Percentiles rank a stretch among this genome's conserved stretches.
These are phyloP conservation scores for Escovopsis sp. DNA, from an alignment of 2,329 filamentous ascomycete species.

Conservation along the genomic window DNA sequence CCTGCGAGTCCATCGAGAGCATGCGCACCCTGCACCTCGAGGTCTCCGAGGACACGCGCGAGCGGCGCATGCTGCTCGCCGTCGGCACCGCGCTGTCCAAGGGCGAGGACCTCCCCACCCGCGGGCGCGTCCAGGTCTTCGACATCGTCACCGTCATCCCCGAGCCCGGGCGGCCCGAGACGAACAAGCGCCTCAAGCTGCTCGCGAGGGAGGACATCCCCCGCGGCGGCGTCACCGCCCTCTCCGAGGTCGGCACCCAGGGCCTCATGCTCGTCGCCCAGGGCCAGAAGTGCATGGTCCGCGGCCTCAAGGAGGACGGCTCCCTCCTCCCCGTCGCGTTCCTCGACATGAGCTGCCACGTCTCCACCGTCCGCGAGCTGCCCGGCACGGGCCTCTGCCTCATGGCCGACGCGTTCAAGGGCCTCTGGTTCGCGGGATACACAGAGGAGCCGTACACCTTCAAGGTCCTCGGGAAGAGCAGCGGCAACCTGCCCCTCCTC, in stretches of 20 bases:
- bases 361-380: slow-evolving; percentile 72
- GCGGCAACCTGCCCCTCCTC: slow-evolving; percentile 62
- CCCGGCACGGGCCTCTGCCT: slow-evolving; percentile 72
- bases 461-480: slow-evolving; percentile 80
- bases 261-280: slow-evolving; percentile 83
- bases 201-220: slow-evolving; percentile 79
- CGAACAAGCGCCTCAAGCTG: slow-evolving; percentile 70
- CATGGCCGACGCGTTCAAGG: slow-evolving; percentile 82
- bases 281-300: slow-evolving; percentile 93
- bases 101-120: slow-evolving; percentile 79
- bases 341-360: slow-evolving; percentile 93
- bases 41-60: slow-evolving; percentile 79
- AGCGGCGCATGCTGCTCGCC: slow-evolving; percentile 66
- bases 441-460: slow-evolving; percentile 95
- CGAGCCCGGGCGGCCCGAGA: slow-evolving; percentile 72
- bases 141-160: slow-evolving; percentile 87
- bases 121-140: slow-evolving; percentile 77
- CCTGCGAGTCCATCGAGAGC: slow-evolving; percentile 63
- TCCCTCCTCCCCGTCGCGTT: slow-evolving; percentile 88
- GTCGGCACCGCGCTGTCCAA: slow-evolving; percentile 77
- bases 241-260: slow-evolving; percentile 74
- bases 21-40: slow-evolving; percentile 77
- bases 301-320: slow-evolving; percentile 89
- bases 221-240: slow-evolving; percentile 78
- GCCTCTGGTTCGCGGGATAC: slow-evolving; percentile 91